phyloP scores from a whole-genome alignment of 1,284 basidiomycete genomes.

The Moesziomyces sp. region DNA sequence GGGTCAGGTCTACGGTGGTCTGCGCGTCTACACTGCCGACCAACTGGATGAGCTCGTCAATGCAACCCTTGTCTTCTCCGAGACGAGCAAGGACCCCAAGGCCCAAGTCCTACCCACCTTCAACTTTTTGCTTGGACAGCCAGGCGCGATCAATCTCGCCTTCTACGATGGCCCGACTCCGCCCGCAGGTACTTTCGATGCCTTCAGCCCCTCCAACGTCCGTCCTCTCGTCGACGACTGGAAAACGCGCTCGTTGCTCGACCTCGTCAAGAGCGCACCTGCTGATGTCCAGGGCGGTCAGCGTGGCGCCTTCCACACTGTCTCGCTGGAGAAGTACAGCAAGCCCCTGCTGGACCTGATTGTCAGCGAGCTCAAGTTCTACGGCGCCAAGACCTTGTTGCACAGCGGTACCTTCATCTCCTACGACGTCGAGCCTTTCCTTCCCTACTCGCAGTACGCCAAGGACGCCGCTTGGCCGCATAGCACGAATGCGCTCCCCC shows the following conservation, averaged over 20 bases:
- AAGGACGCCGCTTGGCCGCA: slow-evolving; percentile 49
- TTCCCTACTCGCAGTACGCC: slow-evolving; percentile 38
- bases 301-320: slow-evolving; percentile 55
- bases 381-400: slow-evolving; percentile 20
- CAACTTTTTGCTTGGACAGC: slow-evolving; percentile 44
- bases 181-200: slow-evolving; percentile 28
- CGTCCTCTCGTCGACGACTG: slow-evolving; percentile 39
- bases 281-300: slow-evolving; percentile 30
- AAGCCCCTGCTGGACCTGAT: slow-evolving; percentile 47
- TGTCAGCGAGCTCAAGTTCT: slow-evolving; percentile 41
- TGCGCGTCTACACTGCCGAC: slow-evolving; percentile 44
- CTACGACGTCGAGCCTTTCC: slow-evolving; percentile 60
- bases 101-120: slow-evolving; percentile 53
- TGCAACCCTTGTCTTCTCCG: slow-evolving; percentile 44
- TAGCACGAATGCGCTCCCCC: slow-evolving; percentile 47
- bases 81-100: slow-evolving; percentile 53
- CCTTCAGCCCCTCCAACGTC: slow-evolving; percentile 15
- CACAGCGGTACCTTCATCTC: slow-evolving; percentile 47
- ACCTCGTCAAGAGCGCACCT: slow-evolving; percentile 42
- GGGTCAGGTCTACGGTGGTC: slow-evolving; percentile 51
- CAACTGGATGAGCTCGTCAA: slow-evolving; percentile 43
- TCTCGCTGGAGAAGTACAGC: slow-evolving; percentile 49
- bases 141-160: slow-evolving; percentile 36
- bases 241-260: slow-evolving; percentile 40
- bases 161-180: slow-evolving; percentile 50